Conservation (phyloP, 495 filamentous ascomycete genomes). For the Elasticomyces elasticus region DNA sequence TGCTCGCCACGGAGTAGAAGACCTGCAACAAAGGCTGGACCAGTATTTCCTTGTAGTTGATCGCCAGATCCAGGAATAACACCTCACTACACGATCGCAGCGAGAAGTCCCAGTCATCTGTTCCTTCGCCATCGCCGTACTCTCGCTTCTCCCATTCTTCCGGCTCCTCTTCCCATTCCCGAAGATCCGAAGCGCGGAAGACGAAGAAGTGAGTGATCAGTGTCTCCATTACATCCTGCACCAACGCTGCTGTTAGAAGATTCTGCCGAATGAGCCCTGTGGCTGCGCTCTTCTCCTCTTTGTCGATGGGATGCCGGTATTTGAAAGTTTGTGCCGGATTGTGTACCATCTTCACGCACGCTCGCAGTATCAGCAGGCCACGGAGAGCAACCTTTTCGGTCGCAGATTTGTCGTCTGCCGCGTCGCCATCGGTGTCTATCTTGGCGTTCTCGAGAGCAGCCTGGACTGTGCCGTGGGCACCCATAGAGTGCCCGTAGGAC, state of each 20-base stretch:
- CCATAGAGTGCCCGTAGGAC: slow-evolving; percentile 63
- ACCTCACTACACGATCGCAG: slow-evolving; percentile 86
- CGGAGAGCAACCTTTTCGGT: slow-evolving; percentile 69
- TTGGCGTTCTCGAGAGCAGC: slow-evolving; percentile 22
- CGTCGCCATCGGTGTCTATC: slow-evolving; percentile 42
- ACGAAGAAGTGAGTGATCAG: slow-evolving; percentile 82
- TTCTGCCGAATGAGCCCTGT: slow-evolving; percentile 54
- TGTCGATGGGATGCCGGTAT: slow-evolving; percentile 59
- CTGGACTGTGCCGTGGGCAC: slow-evolving; percentile 34
- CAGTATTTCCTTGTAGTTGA: slow-evolving; percentile 71
- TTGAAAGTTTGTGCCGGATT: slow-evolving; percentile 70
- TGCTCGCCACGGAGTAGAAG: slow-evolving; percentile 58
- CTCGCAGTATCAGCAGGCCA: slow-evolving; percentile 71
- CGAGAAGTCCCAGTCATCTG: slow-evolving; percentile 80
- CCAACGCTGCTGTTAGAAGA: slow-evolving; percentile 63
- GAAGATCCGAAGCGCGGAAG: slow-evolving; percentile 72
- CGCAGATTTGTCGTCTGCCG: slow-evolving; percentile 46
- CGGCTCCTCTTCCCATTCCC: slow-evolving; percentile 84
- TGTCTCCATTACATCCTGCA: slow-evolving; percentile 67
- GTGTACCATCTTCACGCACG: slow-evolving; percentile 74
- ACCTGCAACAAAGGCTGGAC: slow-evolving; percentile 66
- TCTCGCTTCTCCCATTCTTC: slow-evolving; percentile 87
- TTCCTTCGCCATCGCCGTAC: slow-evolving; percentile 63
- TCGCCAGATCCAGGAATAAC: slow-evolving; percentile 82
- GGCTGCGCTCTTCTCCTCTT: slow-evolving; percentile 57